Evolutionary conservation across 2,329 filamentous ascomycete species (phyloP).

Genomic region (Neonectria ditissima): DNA sequence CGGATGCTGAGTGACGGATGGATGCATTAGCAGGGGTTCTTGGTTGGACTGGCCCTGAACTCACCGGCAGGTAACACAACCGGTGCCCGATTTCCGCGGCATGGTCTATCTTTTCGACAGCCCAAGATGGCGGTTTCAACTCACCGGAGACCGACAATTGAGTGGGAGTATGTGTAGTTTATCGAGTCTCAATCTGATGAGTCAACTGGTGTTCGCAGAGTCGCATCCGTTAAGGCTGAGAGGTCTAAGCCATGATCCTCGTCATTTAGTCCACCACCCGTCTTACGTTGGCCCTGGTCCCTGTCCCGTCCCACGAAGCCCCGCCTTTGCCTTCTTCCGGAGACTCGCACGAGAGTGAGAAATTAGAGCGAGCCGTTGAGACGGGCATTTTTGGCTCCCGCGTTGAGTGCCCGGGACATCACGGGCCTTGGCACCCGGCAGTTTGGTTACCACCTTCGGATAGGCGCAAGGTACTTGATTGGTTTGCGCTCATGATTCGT

Average conservation of each 20-base stretch:
- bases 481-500: constrained; percentile 25
- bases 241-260: constrained; percentile 1
- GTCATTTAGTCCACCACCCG: background rate
- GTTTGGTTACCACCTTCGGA: background rate
- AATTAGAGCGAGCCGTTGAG: constrained; percentile 3
- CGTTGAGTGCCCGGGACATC: background rate
- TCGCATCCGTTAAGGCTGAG: background rate
- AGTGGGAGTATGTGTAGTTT: background rate
- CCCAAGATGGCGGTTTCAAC: background rate
- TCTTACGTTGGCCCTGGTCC: background rate
- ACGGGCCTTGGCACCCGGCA: background rate
- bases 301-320: background rate
- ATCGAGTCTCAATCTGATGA: background rate
- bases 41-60: background rate
- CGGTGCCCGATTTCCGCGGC: constrained; percentile 42
- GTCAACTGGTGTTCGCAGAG: background rate
- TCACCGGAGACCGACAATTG: background rate
- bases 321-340: background rate
- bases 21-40: background rate
- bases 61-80: constrained; percentile 45
- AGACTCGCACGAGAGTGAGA: background rate
- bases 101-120: constrained; percentile 15
- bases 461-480: background rate
- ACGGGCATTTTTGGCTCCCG: background rate
- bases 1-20: constrained; percentile 44